phyloP scores from a whole-genome alignment of 176 grass and related monocot species.

The Carex cristatella region DNA sequence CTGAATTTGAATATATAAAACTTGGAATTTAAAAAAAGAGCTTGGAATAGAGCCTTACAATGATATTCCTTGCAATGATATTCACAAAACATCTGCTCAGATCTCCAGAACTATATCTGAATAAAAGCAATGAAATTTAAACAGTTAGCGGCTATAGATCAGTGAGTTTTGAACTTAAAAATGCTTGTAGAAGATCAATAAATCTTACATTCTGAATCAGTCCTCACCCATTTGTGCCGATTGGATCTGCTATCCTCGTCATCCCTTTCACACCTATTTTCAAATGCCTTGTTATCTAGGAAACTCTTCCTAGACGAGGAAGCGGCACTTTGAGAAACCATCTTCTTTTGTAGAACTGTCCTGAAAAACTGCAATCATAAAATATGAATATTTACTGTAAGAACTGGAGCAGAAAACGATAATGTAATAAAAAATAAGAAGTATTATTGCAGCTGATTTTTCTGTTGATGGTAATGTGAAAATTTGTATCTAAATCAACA shows the following conservation, averaged over 20 bases:
- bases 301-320: slow-evolving; percentile 26
- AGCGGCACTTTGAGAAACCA: slow-evolving; percentile 23
- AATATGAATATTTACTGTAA: slow-evolving; percentile 3
- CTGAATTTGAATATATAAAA: background rate
- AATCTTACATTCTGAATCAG: slow-evolving; percentile 90
- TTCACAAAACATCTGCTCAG: slow-evolving; percentile 25
- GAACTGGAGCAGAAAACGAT: background rate
- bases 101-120: slow-evolving; percentile 89
- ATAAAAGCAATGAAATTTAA: slow-evolving; percentile 1
- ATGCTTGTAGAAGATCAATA: background rate
- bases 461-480: background rate
- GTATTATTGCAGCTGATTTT: background rate
- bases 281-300: slow-evolving; percentile 45
- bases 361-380: slow-evolving; percentile 35
- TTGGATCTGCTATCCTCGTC: slow-evolving; percentile 29
- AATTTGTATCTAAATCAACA: background rate
- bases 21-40: background rate
- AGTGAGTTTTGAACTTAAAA: background rate
- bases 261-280: slow-evolving; percentile 17
- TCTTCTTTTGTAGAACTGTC: slow-evolving; percentile 56
- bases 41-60: background rate
- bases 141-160: background rate
- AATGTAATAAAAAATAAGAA: background rate
- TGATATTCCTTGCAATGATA: slow-evolving; percentile 5
- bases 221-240: slow-evolving; percentile 66